Conservation (phyloP, 306 rosid genomes). For the Canavalia ensiformis region DNA sequence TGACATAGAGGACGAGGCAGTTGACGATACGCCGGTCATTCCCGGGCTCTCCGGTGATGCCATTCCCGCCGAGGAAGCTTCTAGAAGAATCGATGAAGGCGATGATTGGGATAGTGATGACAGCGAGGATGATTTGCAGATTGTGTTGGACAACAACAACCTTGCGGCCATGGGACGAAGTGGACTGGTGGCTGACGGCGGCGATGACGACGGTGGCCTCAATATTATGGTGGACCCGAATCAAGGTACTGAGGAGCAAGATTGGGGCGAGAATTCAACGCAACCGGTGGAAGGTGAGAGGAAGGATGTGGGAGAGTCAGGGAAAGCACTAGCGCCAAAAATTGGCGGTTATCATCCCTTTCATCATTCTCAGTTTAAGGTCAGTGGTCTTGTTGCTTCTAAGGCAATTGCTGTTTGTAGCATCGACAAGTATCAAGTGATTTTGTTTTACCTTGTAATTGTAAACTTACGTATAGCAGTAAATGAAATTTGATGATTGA, state of each 20-base stretch:
- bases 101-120: conserved; percentile 92
- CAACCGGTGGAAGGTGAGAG: conserved; percentile 74
- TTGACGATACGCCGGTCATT: conserved; percentile 66
- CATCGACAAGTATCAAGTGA: conserved; percentile 52
- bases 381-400: conserved; percentile 59
- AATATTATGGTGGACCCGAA: conserved; percentile 57
- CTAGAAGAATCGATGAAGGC: conserved; percentile 40
- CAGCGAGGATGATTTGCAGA: conserved; percentile 96
- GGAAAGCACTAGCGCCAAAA: conserved; percentile 55
- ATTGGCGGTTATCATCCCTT: conserved; percentile 87
- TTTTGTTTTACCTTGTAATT: conserved; percentile 50
- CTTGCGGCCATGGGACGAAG: conserved; percentile 80
- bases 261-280: conserved; percentile 78
- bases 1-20: conserved; percentile 82
- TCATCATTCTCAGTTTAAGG: conserved; percentile 97
- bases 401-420: conserved; percentile 46
- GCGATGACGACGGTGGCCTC: conserved; percentile 65
- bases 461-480: conserved; percentile 45
- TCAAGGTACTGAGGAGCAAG: conserved; percentile 76
- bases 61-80: conserved; percentile 43
- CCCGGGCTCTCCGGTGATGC: conserved; percentile 70
- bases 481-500: conserved; percentile 48
- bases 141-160: conserved; percentile 83
- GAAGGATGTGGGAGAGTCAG: conserved; percentile 79
- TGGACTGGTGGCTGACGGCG: conserved; percentile 63